Percentiles rank a stretch among this genome's conserved stretches.
Evolutionary conservation across 225 moss, liverwort and hornwort species (phyloP).

Genomic region (Bryum argenteum): DNA sequence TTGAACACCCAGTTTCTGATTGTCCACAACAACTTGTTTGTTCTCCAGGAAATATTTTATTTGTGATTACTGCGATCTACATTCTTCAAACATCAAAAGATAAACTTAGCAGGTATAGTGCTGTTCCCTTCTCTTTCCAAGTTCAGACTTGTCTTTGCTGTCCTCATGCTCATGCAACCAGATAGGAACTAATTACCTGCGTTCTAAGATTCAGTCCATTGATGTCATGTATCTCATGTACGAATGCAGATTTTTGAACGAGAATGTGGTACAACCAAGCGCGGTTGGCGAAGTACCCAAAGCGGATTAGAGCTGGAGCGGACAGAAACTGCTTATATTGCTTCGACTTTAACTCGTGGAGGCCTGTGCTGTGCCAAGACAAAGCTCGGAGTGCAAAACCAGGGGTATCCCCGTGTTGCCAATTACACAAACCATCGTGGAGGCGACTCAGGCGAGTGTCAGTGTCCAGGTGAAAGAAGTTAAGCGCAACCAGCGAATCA

Average conservation of each 20-base stretch:
- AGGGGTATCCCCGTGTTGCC: slow-evolving; percentile 14
- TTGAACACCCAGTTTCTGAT: slow-evolving; percentile 9
- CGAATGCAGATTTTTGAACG: slow-evolving; percentile 77
- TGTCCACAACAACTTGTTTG: slow-evolving; percentile 11
- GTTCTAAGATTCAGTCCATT: slow-evolving; percentile 1
- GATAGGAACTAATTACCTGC: background rate
- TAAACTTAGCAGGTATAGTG: slow-evolving; percentile 74
- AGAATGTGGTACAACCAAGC: slow-evolving; percentile 73
- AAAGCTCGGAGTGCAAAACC: slow-evolving; percentile 23
- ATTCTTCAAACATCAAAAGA: slow-evolving; percentile 94
- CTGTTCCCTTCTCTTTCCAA: slow-evolving; percentile 2
- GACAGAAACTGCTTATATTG: slow-evolving; percentile 21
- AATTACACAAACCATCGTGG: slow-evolving; percentile 21
- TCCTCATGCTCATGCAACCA: slow-evolving; percentile 14
- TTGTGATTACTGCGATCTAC: slow-evolving; percentile 70
- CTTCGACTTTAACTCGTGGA: slow-evolving; percentile 18
- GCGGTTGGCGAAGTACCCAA: slow-evolving; percentile 75
- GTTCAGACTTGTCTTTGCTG: background rate
- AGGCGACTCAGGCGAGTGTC: slow-evolving; percentile 16
- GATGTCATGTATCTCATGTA: slow-evolving; percentile 5
- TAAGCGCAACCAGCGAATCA: slow-evolving; percentile 17
- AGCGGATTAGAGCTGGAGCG: slow-evolving; percentile 61
- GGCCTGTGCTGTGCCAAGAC: slow-evolving; percentile 31
- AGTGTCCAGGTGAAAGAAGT: slow-evolving; percentile 22
- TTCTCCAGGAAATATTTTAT: slow-evolving; percentile 74